Percentiles rank a stretch among this genome's conserved stretches.
phyloP scores from a whole-genome alignment of 345 rosid species.

The Pistacia vera region DNA sequence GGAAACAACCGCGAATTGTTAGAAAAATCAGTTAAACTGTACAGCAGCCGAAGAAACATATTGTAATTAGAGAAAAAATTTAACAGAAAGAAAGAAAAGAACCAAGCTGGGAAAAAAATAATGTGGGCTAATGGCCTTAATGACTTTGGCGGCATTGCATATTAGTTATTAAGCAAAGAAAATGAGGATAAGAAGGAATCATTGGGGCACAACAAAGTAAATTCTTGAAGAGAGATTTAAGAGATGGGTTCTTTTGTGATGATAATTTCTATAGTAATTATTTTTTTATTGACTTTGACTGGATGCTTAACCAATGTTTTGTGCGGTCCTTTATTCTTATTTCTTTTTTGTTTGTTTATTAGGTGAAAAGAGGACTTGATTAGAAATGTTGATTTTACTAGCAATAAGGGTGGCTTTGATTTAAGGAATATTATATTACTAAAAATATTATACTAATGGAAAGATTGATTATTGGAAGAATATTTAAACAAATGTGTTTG shows the following conservation, averaged over 20 bases:
- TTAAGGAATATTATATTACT: too few species aligned
- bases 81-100: background rate
- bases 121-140: background rate
- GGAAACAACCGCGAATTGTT: conserved; percentile 37
- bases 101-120: background rate
- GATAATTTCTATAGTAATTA: background rate
- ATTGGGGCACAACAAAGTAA: background rate
- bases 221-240: background rate
- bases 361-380: background rate
- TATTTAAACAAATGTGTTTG: too few species aligned
- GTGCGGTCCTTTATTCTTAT: background rate
- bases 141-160: background rate
- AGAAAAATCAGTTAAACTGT: conserved; percentile 43
- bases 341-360: background rate
- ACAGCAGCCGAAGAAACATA: conserved; percentile 28
- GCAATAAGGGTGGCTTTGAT: too few species aligned
- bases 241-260: background rate
- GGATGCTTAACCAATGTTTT: conserved; percentile 1
- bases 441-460: too few species aligned
- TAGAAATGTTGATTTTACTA: background rate
- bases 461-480: too few species aligned
- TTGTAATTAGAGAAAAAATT: background rate
- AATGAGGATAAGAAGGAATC: background rate
- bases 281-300: background rate
- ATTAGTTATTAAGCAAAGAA: background rate